Conservation (phyloP, 257 asterid genomes). For the Lavandula angustifolia region DNA sequence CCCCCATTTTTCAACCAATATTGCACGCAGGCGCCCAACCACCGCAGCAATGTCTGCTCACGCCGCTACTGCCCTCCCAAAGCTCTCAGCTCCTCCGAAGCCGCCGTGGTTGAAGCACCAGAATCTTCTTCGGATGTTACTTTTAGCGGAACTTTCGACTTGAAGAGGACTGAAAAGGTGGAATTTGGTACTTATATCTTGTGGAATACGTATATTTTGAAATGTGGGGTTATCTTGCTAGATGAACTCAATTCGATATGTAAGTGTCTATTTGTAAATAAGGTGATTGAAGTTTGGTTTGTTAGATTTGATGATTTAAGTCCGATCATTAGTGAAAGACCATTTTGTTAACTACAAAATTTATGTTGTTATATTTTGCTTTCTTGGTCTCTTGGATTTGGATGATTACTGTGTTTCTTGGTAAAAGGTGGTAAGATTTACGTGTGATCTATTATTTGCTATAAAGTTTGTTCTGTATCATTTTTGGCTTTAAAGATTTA, state of each 20-base stretch:
- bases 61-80: slow-evolving; percentile 36
- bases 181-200: not conserved
- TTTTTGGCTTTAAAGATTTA: too few species aligned
- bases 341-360: not conserved
- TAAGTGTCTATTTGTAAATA: not conserved
- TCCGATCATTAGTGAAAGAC: not conserved
- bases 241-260: slow-evolving; percentile 2
- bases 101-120: slow-evolving; percentile 49
- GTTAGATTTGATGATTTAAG: not conserved
- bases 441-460: not conserved
- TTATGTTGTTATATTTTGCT: not conserved
- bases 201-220: not conserved
- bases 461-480: too few species aligned
- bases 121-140: slow-evolving; percentile 44
- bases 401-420: not conserved
- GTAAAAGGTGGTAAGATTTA: slow-evolving; percentile 3
- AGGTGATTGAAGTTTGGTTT: not conserved
- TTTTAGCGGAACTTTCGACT: slow-evolving; percentile 42
- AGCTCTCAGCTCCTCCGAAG: slow-evolving; percentile 49
- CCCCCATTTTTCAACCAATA: slow-evolving; percentile 34
- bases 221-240: slow-evolving; percentile 3
- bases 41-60: slow-evolving; percentile 39
- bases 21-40: slow-evolving; percentile 38
- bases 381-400: not conserved
- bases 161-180: slow-evolving; percentile 61